Evolutionary conservation across 148 eudicot species (phyloP), one percentile per base, ranked within the genome.

Genomic region (Camellia lanceoleosa): DNA sequence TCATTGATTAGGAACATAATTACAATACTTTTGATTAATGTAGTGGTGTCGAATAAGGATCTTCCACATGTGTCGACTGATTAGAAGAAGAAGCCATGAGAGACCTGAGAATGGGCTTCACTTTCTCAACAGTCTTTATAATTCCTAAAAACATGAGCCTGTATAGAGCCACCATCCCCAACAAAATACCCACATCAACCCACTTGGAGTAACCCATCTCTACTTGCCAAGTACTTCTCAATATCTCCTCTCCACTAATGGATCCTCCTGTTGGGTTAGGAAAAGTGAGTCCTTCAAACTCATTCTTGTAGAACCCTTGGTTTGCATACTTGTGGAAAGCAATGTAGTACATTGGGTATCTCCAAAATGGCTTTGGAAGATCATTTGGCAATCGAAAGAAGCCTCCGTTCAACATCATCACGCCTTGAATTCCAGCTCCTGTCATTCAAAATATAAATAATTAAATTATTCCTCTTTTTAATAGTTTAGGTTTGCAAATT

Each of bases 181-280:
- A 1, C 54, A 92, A 41, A 41, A 91, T 88, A 0, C 56, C 88
- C 55, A 92, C 78, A 64, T 92, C 90, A 3, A 89, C 86, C 94
- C 97, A 92, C 70, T 92, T 92, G 1, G 94, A 91, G 77, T 89
- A 87, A 12, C 90, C 90, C 85, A 83, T 88, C 66, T 90, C 85
- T 7, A 90, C 85, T 83, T 93, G 86, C 97, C 92, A 93, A 15
- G 80, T 49, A 9, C 12, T 73, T 64, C 75, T 88, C 83, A 92
- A 80, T 18, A 91, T 85, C 69, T 89, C 83, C 0, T 86, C 82
- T 5, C 91, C 97, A 13, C 71, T 82, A 12, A 92, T 79, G 0
- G 68, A 23, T 8, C 85, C 83, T 7, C 83, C 84, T 1, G 51
- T 84, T 74, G 78, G 70, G 51, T 83, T 86, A 5, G 89, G 91